These are phyloP conservation scores for Xerophyta viscosa DNA, from an alignment of 106 monocot genomes.

Conservation along the genomic window DNA sequence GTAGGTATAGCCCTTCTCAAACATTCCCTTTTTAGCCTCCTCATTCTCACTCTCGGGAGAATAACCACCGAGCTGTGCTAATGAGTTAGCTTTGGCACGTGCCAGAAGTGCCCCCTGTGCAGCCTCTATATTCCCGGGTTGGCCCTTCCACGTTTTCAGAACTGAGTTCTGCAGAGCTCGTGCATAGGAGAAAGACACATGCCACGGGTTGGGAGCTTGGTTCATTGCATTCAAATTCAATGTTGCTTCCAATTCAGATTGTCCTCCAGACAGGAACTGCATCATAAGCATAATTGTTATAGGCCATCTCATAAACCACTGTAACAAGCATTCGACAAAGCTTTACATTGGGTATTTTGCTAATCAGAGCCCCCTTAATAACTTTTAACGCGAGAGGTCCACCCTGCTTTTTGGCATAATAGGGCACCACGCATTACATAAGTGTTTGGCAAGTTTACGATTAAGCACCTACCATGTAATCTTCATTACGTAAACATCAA, in stretches of 20 bases:
- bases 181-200: constrained; percentile 92
- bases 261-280: constrained; percentile 94
- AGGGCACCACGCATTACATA: too few species aligned
- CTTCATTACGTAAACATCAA: too few species aligned
- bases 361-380: too few species aligned
- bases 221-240: constrained; percentile 96
- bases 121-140: constrained; percentile 58
- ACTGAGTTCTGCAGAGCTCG: constrained; percentile 79
- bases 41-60: constrained; percentile 61
- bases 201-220: constrained; percentile 87
- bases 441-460: too few species aligned
- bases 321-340: too few species aligned
- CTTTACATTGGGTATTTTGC: too few species aligned
- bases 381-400: too few species aligned
- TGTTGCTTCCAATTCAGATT: constrained; percentile 88
- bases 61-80: constrained; percentile 80
- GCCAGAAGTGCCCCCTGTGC: constrained; percentile 62
- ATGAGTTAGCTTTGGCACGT: constrained; percentile 79
- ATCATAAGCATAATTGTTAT: neutral
- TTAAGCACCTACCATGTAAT: too few species aligned
- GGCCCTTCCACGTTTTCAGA: constrained; percentile 87
- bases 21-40: constrained; percentile 78
- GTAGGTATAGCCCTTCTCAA: constrained; percentile 91
- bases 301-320: too few species aligned
- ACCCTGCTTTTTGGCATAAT: too few species aligned